A percentile compares a stretch with the other conserved stretches of the same genome.
Evolutionary conservation across 1,139 yeast species (phyloP).

Genomic region (Magnusiomyces paraingens): DNA sequence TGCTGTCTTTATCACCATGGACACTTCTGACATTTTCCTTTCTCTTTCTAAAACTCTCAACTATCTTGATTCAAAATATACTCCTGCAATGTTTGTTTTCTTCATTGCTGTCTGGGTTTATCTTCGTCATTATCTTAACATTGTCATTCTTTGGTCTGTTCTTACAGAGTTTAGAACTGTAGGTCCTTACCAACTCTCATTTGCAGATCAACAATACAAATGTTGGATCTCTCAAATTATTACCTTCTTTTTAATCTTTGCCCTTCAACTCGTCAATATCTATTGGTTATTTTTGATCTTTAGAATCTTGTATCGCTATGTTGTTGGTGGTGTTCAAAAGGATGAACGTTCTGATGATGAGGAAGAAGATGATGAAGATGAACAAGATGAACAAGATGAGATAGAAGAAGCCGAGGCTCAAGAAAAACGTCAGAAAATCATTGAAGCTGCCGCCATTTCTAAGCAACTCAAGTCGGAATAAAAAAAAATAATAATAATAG

Average conservation of each 20-base stretch:
- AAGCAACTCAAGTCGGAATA: not conserved
- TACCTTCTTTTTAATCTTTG: slow-evolving; percentile 67
- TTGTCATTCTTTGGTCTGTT: slow-evolving; percentile 79
- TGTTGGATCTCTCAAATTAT: slow-evolving; percentile 93
- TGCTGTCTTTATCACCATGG: slow-evolving; percentile 91
- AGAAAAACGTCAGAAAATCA: slow-evolving; percentile 9
- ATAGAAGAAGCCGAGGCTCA: not conserved
- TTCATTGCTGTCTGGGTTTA: slow-evolving; percentile 78
- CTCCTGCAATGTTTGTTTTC: slow-evolving; percentile 58
- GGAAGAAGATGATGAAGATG: slow-evolving; percentile 43
- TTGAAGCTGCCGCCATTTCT: not conserved
- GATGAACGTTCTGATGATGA: slow-evolving; percentile 94
- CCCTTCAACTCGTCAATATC: slow-evolving; percentile 75
- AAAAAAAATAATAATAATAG: too few relatives aligned
- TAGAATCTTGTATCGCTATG: slow-evolving; percentile 64
- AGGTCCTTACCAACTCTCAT: slow-evolving; percentile 74
- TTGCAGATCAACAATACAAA: slow-evolving; percentile 91
- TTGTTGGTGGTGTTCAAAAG: slow-evolving; percentile 50
- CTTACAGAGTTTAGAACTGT: slow-evolving; percentile 79
- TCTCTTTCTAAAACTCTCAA: slow-evolving; percentile 78
- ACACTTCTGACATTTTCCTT: slow-evolving; percentile 83
- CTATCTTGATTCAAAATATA: slow-evolving; percentile 62
- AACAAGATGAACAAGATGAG: slow-evolving; percentile 25
- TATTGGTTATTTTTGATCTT: slow-evolving; percentile 84
- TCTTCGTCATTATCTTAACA: slow-evolving; percentile 77